phyloP scores from a whole-genome alignment of 2,329 filamentous ascomycete species.

The Aspergillus spinulosporus region DNA sequence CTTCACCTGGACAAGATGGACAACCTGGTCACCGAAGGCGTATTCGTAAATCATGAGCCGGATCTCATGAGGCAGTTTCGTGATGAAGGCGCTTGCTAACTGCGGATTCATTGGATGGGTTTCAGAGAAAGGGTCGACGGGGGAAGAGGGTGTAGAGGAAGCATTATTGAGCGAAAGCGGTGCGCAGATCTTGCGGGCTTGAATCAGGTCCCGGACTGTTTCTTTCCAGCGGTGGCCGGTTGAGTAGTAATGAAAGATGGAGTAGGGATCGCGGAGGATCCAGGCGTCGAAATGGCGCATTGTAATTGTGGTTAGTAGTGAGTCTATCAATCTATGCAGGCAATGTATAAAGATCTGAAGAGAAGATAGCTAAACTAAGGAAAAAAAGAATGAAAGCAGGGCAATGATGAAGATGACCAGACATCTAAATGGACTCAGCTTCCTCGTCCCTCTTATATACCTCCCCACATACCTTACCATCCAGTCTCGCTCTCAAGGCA shows the following conservation, averaged over 20 bases:
- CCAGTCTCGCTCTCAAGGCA: background rate
- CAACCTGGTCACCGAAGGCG: constrained; percentile 36
- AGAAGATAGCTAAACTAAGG: background rate
- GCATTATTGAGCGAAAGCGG: constrained; percentile 17
- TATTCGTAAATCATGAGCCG: constrained; percentile 40
- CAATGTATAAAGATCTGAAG: background rate
- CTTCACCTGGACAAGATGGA: constrained; percentile 40
- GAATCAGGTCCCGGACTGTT: constrained; percentile 37
- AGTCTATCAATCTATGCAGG: background rate
- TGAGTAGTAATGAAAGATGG: constrained; percentile 42
- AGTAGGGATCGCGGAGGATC: constrained; percentile 42
- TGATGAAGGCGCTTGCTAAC: constrained; percentile 24
- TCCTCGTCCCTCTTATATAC: background rate
- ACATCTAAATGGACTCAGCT: background rate
- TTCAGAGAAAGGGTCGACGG: constrained; percentile 19
- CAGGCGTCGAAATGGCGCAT: constrained; percentile 44
- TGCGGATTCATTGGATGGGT: constrained; percentile 23
- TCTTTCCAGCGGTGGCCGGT: constrained; percentile 39
- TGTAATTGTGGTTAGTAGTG: background rate
- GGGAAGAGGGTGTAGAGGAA: background rate
- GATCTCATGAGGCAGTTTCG: constrained; percentile 37
- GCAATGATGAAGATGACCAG: background rate
- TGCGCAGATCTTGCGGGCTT: constrained; percentile 38
- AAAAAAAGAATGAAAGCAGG: background rate
- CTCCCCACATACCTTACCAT: background rate